These are phyloP conservation scores for Colletotrichum sp. DNA, from an alignment of 2,329 filamentous ascomycete species.

Conservation along the genomic window DNA sequence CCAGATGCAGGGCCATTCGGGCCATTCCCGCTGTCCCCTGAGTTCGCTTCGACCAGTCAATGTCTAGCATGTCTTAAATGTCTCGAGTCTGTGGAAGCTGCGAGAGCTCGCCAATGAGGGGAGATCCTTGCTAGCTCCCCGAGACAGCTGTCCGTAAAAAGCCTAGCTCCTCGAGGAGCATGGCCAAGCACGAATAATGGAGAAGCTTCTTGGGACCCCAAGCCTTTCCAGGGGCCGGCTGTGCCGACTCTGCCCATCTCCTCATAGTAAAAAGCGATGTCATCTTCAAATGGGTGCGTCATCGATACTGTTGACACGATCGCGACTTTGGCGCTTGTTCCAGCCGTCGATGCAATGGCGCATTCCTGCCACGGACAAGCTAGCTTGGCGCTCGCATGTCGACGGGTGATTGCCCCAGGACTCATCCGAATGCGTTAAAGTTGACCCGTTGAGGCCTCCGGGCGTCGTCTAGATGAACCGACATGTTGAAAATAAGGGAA, in stretches of 20 bases:
- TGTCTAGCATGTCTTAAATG: not conserved
- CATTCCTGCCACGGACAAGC: not conserved
- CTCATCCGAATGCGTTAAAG: not conserved
- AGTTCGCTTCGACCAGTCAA: not conserved
- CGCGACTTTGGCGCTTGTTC: constrained; percentile 10
- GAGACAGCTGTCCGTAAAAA: not conserved
- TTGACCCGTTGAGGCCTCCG: constrained; percentile 3
- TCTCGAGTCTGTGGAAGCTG: not conserved
- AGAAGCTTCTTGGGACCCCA: constrained; percentile 3
- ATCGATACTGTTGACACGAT: constrained; percentile 12
- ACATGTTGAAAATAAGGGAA: not conserved
- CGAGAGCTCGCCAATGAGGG: not conserved
- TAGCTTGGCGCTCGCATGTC: constrained; percentile 1
- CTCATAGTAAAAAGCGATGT: not conserved
- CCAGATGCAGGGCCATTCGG: constrained; percentile 5
- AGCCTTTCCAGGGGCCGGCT: not conserved
- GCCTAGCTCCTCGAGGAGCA: not conserved
- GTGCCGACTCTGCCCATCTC: not conserved
- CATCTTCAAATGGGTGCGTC: constrained; percentile 4
- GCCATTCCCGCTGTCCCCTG: not conserved
- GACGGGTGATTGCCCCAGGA: not conserved
- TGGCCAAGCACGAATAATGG: constrained; percentile 2
- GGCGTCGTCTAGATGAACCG: not conserved
- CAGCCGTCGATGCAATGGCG: not conserved
- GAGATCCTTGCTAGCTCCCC: not conserved